Evolutionary conservation across 2,329 filamentous ascomycete genomes (phyloP).

Genomic region (Clonostachys byssicola): DNA sequence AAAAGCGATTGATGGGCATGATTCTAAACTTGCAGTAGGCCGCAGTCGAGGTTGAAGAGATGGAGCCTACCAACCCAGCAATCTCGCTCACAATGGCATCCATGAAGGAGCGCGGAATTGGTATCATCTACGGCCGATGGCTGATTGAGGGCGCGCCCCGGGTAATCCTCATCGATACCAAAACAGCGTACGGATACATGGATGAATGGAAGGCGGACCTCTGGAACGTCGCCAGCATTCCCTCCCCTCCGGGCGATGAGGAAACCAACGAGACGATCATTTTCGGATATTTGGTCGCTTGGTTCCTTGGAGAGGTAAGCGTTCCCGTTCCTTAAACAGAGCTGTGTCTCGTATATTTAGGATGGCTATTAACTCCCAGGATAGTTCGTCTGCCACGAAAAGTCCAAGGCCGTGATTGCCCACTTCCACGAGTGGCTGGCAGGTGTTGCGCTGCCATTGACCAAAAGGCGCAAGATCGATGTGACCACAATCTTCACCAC

Average conservation of each 20-base stretch:
- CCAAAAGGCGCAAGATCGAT: slow-evolving; percentile 92
- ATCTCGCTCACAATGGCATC: slow-evolving; percentile 79
- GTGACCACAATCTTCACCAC: slow-evolving; percentile 98
- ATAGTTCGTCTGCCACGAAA: slow-evolving; percentile 91
- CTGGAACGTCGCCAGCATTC: slow-evolving; percentile 90
- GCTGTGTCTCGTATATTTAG: neutral
- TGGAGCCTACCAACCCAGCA: slow-evolving; percentile 78
- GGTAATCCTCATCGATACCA: slow-evolving; percentile 91
- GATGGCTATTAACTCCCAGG: slow-evolving; percentile 6
- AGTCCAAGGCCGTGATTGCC: slow-evolving; percentile 85
- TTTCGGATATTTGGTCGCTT: slow-evolving; percentile 94
- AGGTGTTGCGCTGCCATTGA: slow-evolving; percentile 86
- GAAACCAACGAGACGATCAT: slow-evolving; percentile 98
- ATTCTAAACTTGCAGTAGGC: slow-evolving; percentile 51
- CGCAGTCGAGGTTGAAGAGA: slow-evolving; percentile 94
- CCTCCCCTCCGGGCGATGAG: slow-evolving; percentile 84
- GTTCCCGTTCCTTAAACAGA: neutral
- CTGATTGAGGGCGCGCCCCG: slow-evolving; percentile 93
- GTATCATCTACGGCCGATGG: slow-evolving; percentile 92
- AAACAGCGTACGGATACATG: slow-evolving; percentile 84
- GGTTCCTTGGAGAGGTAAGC: slow-evolving; percentile 93
- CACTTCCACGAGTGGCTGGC: slow-evolving; percentile 99
- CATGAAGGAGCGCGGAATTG: slow-evolving; percentile 89
- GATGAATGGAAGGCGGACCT: slow-evolving; percentile 97
- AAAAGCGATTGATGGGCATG: neutral